These are phyloP conservation scores for Opeltia flavorubescens DNA, from an alignment of 495 filamentous ascomycete species.

Conservation along the genomic window DNA sequence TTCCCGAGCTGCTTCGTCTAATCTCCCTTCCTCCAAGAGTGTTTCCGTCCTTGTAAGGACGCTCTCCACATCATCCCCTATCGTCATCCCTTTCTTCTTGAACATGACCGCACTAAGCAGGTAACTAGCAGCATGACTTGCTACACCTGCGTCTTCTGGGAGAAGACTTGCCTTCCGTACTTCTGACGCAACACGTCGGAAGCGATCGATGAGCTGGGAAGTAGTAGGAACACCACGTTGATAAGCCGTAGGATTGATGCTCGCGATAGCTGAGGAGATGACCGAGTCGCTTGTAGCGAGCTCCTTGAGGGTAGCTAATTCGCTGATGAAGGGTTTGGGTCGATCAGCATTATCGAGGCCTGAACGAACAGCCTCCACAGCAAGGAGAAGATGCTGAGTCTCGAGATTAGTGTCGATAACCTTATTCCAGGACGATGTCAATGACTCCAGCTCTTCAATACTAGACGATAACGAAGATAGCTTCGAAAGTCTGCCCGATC, in stretches of 20 bases:
- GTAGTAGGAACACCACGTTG: conserved; percentile 77
- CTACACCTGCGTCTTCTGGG: conserved; percentile 85
- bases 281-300: conserved; percentile 69
- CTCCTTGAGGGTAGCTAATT: conserved; percentile 89
- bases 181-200: conserved; percentile 85
- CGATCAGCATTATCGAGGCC: conserved; percentile 58
- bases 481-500: conserved; percentile 72
- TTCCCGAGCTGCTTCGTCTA: conserved; percentile 84
- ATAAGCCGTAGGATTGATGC: conserved; percentile 87
- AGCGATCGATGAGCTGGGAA: conserved; percentile 79
- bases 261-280: conserved; percentile 78
- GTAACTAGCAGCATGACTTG: conserved; percentile 78
- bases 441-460: conserved; percentile 67
- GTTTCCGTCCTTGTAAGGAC: conserved; percentile 78
- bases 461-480: conserved; percentile 63
- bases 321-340: conserved; percentile 73
- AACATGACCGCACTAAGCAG: conserved; percentile 85
- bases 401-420: conserved; percentile 80
- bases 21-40: conserved; percentile 75
- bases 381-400: conserved; percentile 90
- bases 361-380: conserved; percentile 80
- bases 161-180: conserved; percentile 87
- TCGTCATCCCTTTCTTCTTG: conserved; percentile 75
- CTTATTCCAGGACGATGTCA: conserved; percentile 71
- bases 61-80: conserved; percentile 88